Conservation (phyloP, 1,284 basidiomycete species). For the Phlebopus sp. region DNA sequence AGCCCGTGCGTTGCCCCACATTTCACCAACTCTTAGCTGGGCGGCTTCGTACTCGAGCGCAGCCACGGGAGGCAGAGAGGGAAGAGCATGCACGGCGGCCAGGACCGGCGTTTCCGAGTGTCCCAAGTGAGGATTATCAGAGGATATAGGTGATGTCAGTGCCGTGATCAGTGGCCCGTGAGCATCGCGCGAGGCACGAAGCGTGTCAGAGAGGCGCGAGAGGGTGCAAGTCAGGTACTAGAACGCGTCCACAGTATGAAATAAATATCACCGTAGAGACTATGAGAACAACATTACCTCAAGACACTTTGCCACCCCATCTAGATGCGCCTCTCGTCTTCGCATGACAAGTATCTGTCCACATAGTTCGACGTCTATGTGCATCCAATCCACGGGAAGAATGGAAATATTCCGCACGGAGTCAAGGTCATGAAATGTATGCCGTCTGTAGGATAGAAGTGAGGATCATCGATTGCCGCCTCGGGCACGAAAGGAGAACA, state of each 20-base stretch:
- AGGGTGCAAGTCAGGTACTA: slow-evolving; percentile 54
- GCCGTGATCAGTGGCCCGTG: slow-evolving; percentile 46
- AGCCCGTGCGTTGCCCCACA: slow-evolving; percentile 63
- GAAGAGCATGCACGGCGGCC: slow-evolving; percentile 24
- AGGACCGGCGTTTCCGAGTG: slow-evolving; percentile 14
- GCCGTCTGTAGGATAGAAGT: slow-evolving; percentile 36
- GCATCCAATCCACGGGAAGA: slow-evolving; percentile 60
- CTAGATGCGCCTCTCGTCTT: slow-evolving; percentile 57
- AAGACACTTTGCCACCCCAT: slow-evolving; percentile 40
- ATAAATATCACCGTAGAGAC: not conserved
- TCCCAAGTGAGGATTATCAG: slow-evolving; percentile 1
- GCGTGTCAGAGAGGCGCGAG: slow-evolving; percentile 48
- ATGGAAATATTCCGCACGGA: slow-evolving; percentile 44
- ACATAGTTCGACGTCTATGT: slow-evolving; percentile 73
- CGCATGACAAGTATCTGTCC: slow-evolving; percentile 67
- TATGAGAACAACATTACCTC: slow-evolving; percentile 25
- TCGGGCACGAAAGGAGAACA: not conserved
- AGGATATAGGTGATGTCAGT: slow-evolving; percentile 29
- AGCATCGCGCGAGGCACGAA: slow-evolving; percentile 54
- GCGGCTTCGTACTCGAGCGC: slow-evolving; percentile 69
- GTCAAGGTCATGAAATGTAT: slow-evolving; percentile 60
- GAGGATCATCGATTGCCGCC: too few species aligned
- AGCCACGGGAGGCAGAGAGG: slow-evolving; percentile 46
- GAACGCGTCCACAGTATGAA: not conserved
- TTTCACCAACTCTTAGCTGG: slow-evolving; percentile 59